Percentiles rank a stretch among this genome's conserved stretches.
Evolutionary conservation across 2,329 filamentous ascomycete genomes (phyloP).

Genomic region (Penicillium sp.): DNA sequence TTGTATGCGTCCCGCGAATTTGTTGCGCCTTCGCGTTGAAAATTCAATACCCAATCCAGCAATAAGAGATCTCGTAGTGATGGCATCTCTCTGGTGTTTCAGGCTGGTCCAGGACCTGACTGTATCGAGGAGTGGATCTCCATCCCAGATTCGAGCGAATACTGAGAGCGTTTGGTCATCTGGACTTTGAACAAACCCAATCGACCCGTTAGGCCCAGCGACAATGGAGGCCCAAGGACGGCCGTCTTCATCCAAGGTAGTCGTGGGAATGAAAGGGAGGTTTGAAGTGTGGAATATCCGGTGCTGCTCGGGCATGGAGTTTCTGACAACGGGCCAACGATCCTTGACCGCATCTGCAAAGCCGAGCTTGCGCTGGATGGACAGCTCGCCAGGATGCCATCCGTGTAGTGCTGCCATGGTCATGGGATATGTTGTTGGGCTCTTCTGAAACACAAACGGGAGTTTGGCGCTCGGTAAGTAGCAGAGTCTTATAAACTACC

Average conservation of each 20-base stretch:
- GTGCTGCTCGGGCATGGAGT: conserved; percentile 22
- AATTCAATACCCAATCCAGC: conserved; percentile 24
- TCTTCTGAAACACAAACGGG: background rate
- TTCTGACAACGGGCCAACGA: conserved; percentile 11
- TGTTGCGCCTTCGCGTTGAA: conserved; percentile 24
- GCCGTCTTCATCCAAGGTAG: conserved; percentile 20
- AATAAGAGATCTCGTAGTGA: conserved; percentile 13
- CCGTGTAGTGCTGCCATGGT: conserved; percentile 15
- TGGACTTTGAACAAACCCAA: conserved; percentile 22
- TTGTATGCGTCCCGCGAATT: conserved; percentile 20
- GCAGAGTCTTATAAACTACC: background rate
- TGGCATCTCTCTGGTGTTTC: background rate
- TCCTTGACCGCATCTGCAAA: conserved; percentile 19
- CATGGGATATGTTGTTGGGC: background rate
- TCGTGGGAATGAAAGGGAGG: conserved; percentile 21
- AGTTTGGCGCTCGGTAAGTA: background rate
- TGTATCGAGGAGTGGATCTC: conserved; percentile 14
- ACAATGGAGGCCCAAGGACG: conserved; percentile 24
- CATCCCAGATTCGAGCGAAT: conserved; percentile 9
- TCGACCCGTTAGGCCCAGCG: conserved; percentile 16
- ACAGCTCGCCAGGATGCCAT: conserved; percentile 25
- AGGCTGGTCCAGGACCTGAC: background rate
- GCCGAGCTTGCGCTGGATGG: conserved; percentile 21
- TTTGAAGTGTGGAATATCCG: conserved; percentile 25
- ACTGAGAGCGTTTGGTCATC: conserved; percentile 4